Base-by-base conservation (phyloP, 179 eudicot genomes). In the Silene coronaria region DNA sequence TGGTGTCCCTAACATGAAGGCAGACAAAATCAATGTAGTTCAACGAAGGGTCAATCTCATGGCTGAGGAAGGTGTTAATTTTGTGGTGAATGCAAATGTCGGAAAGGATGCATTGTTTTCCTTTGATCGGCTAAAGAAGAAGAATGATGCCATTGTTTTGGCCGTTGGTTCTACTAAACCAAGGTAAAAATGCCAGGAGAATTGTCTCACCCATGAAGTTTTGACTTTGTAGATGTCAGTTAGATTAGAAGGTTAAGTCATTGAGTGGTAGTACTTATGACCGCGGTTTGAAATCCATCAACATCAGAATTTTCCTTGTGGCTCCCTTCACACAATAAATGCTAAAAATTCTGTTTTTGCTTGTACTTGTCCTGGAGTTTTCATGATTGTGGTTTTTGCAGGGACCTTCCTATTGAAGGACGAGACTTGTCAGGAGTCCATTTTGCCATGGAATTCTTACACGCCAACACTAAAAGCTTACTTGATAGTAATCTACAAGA, bases 1-100 rank as follows among this genome's bases (percentile, higher is more conserved):
- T 71, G 99, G 99, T 32, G 98, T 96, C 64, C 99, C 99, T 19
- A 96, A 88, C 88, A 96, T 96, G 99, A 96, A 96, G 89, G 83
- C 96, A 0, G 98, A 96, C 84, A 96, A 96, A 83, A 48, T 96
- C 27, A 87, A 88, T 46, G 77, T 96, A 8, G 98, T 96, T 66
- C 91, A 96, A 76, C 81, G 99, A 48, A 88, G 99, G 76, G 99
- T 93, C 77, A 82, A 93, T 73, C 94, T 96, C 27, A 91, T 96
- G 98, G 86, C 75, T 3, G 83, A 90, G 79, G 99, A 96, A 80
- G 98, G 99, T 22, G 76, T 96, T 30, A 82, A 81, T 1, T 96
- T 96, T 83, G 92, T 96, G 34, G 94, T 91, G 8, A 90, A 90
- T 82, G 99, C 97, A 58, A 84, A 88, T 79, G 87, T 96, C 26